Evolutionary conservation across 2,329 filamentous ascomycete species (phyloP), one percentile per base, ranked within the genome.

Genomic region (Pseudocercospora macadamiae): DNA sequence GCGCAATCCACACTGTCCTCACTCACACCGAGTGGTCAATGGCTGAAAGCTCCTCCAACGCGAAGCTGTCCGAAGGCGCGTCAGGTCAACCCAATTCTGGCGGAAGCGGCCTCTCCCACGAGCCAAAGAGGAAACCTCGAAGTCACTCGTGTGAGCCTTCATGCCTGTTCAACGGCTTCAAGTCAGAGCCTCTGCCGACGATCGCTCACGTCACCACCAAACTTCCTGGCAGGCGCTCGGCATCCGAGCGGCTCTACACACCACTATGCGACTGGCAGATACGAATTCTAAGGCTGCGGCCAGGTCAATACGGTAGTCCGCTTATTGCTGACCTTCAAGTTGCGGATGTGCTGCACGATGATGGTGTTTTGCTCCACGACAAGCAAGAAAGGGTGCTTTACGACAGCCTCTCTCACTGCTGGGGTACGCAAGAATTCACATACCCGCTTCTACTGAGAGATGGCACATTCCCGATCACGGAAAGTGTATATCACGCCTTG

Each of bases 281-380:
- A 16, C 48, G 48, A 19, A 19, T 51, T n/a, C 19, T 51, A 18
- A 51, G 48, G 30, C 30, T 51, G 26, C 12, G 32, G 7, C 30
- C 48, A 36, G 48, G 48, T 9, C 48, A 51, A 30, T 21, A 51
- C 8, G 30, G 30, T 25, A 51, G 48, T 51, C 48, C 48, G 7
- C 26, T 51, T 9, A 51, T 51, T 25, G 48, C 48, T 8, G 48
- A 51, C 16, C 28, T 34, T 18, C 48, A 51, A 51, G 30, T 51
- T 21, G 48, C 48, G 9, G 30, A 51, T 25, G 19, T 51, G 3
- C 48, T 51, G 10, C 16, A 51, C 19, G 48, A 23, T 25, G 25
- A 34, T 19, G 48, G 48, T 10, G 48, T 51, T 3, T 18, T 36
- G 18, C 28, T 34, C 4, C 48, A 51, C 18, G 30, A 19, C 2